Evolutionary conservation across 495 filamentous ascomycete genomes (phyloP), one percentile per base, ranked within the genome.

Genomic region (Elaphomyces granulatus): DNA sequence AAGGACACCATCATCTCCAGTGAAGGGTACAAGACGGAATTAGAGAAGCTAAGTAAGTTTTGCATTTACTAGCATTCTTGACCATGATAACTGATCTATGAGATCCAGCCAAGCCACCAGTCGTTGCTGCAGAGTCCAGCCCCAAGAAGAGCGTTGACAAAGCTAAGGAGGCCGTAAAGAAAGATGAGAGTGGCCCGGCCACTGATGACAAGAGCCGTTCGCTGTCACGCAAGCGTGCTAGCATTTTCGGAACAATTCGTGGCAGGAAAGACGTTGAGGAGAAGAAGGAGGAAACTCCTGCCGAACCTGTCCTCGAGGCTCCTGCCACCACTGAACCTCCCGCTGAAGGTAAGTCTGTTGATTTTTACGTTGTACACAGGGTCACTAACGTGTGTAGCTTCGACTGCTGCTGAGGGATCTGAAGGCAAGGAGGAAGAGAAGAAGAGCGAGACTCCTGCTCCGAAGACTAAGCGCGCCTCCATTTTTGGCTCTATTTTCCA

Each of bases 211-310:
- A 70, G 42, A 70, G 71, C 56, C 81, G 83, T 48, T 92, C 85
- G 40, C 81, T 83, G 42, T 92, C 83, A 53, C 80, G 81, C 58
- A 94, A 94, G 79, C 80, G 85, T 43, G 53, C 64, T 32, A 87
- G 83, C 52, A 77, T 93, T 64, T 92, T 96, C 59, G 82, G 79
- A 46, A 63, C 56, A 42, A 66, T 87, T 34, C 66, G 83, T 2
- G 72, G 75, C 52, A 87, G 85, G 75, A 81, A 80, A 62, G 78
- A 85, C 40, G 75, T 78, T 54, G 54, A 68, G 37, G 74, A 81
- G 63, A 67, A 74, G 57, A 71, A 68, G 46, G 63, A 56, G 36
- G 42, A 49, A 30, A 53, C 41, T 4, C 38, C 49, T 18, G 38
- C 20, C 8, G 47, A 43, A 35, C 23, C 30, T 14, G 21, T 8